Percentiles rank a stretch among this genome's conserved stretches.
Evolutionary conservation across 352 stramenopile genomes (phyloP).

Genomic region (Pythium graminicola): DNA sequence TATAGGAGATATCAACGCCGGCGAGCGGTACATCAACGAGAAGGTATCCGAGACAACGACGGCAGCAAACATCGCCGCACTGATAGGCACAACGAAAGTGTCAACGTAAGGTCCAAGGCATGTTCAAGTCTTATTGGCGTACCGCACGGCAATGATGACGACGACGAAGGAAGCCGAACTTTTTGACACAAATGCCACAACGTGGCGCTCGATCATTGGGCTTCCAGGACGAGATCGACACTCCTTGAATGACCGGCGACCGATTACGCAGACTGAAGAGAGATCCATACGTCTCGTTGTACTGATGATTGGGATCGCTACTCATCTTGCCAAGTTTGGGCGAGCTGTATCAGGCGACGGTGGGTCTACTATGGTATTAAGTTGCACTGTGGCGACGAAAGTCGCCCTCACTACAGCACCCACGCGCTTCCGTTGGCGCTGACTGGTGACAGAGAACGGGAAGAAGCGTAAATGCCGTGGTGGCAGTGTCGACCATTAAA

Average conservation of each 20-base stretch:
- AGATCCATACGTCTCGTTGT: constrained; percentile 34
- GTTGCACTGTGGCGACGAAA: too few species aligned
- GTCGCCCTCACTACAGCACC: too few species aligned
- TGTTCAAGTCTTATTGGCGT: constrained; percentile 4
- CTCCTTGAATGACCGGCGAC: constrained; percentile 34
- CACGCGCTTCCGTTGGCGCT: too few species aligned
- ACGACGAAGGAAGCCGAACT: constrained; percentile 54
- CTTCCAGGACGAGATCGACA: constrained; percentile 50
- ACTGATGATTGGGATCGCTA: constrained; percentile 46
- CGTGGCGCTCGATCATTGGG: constrained; percentile 34
- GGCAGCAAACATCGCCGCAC: constrained; percentile 68
- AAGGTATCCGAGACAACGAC: constrained; percentile 58
- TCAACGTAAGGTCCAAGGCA: not conserved
- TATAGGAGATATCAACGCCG: constrained; percentile 61
- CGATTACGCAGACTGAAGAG: constrained; percentile 3
- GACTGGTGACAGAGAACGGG: constrained; percentile 8
- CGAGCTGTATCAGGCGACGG: too few species aligned
- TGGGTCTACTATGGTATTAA: too few species aligned
- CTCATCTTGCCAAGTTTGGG: constrained; percentile 1
- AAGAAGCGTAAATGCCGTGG: constrained; percentile 17
- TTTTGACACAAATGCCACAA: constrained; percentile 62
- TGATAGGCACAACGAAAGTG: constrained; percentile 3
- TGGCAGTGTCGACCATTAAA: not conserved
- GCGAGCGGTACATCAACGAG: constrained; percentile 57
- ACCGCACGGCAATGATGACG: constrained; percentile 67